Base-by-base conservation (phyloP, 2,329 filamentous ascomycete genomes). In the Aspergillus arachidicola region DNA sequence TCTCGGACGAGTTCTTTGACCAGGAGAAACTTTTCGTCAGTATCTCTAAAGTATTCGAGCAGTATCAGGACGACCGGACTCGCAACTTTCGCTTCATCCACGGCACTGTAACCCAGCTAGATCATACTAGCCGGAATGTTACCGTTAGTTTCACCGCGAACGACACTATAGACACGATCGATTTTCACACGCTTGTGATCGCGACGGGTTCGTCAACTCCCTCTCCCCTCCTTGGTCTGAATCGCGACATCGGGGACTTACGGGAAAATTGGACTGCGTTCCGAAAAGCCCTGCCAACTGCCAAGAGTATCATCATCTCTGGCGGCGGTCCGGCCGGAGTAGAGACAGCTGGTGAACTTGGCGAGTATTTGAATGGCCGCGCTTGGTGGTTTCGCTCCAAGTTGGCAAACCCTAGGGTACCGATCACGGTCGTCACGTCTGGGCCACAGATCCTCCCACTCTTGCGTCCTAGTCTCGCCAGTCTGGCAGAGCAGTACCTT, bases 321-420 rank as follows among this genome's bases (percentile, higher is more conserved):
- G 70, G 70, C 6, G 68, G 71, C 6, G 69, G 71, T 0, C 69
- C 69, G 1, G 55, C 78, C 1, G 80, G 81, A 4, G 70, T 84
- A 19, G 83, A 85, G 64, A 77, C 76, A 2, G 82, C 83, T 0
- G 83, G 83, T 19, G 82, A 85, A 63, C 72, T 85, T 0, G 85
- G 82, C 32, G 82, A 85, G 65, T 76, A 80, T 66, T 75, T 86
- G 19, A 86, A 86, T 62, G 81, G 83, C 1, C 75, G 74, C 2
- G 71, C 79, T 0, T 76, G 81, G 5, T 77, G 72, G 72, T 77
- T 83, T 63, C 70, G 57, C 48, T 48, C 41, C 23, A 66, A 61
- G n/a, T n/a, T 58, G 1, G 34, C 56, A 6, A 54, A 61, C 2
- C 66, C 80, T 2, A 80, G 78, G 19, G 79, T 82, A 1, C 38